These are phyloP conservation scores for Saccharomycopsis oosterbeekiorum DNA, from an alignment of 805 yeast species.

Conservation along the genomic window DNA sequence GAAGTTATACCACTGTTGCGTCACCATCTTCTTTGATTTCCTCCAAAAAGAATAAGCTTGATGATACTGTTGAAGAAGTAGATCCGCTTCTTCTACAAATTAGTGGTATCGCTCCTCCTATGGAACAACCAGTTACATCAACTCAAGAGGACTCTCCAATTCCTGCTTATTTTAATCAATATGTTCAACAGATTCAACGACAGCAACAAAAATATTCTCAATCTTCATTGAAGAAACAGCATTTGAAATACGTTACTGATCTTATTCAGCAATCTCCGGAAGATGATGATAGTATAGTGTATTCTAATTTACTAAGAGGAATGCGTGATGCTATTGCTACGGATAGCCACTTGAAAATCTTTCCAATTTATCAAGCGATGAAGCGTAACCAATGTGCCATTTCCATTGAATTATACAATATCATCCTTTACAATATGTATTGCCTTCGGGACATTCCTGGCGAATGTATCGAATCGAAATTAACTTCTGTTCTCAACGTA, in stretches of 20 bases:
- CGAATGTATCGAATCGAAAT: constrained; percentile 13
- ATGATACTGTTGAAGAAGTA: background rate
- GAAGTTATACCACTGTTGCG: constrained; percentile 6
- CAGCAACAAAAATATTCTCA: background rate
- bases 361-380: constrained; percentile 18
- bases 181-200: background rate
- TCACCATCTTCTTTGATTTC: background rate
- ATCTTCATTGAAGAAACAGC: background rate
- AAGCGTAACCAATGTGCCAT: constrained; percentile 11
- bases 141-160: background rate
- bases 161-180: background rate
- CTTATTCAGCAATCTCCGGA: background rate
- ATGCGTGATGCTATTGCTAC: background rate
- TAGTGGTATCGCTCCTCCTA: background rate
- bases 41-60: background rate
- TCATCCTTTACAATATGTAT: constrained; percentile 8
- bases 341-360: constrained; percentile 2
- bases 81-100: background rate
- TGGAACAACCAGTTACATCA: background rate
- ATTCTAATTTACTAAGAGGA: background rate
- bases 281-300: background rate
- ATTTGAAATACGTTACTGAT: background rate
- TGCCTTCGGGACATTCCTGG: constrained; percentile 12
- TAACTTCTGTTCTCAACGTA: constrained; percentile 16
- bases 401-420: constrained; percentile 8